phyloP scores from a whole-genome alignment of 2,329 filamentous ascomycete genomes.

The Raffaelea deltoideospora region DNA sequence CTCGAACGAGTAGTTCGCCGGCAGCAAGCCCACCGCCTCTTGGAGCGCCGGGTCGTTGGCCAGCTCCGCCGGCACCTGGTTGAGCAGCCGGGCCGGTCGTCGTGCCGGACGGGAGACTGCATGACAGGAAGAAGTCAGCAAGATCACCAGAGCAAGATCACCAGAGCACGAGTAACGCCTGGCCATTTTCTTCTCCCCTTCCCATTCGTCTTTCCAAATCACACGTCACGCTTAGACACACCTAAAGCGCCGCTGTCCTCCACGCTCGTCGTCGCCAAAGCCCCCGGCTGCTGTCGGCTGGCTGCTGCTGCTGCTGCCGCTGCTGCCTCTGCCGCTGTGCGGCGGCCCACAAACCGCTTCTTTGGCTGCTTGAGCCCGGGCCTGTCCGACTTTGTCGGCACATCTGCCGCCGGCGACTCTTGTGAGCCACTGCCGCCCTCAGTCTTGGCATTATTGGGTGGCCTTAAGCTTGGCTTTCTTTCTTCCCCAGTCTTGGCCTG shows the following conservation, averaged over 20 bases:
- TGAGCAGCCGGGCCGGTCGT: constrained; percentile 64
- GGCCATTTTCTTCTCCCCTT: background rate
- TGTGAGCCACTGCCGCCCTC: background rate
- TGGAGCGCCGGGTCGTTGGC: constrained; percentile 74
- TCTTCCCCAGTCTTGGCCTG: too few relatives aligned
- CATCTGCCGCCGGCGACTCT: background rate
- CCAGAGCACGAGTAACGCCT: background rate
- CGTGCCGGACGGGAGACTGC: constrained; percentile 52
- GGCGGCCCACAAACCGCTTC: constrained; percentile 80
- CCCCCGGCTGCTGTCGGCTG: constrained; percentile 21
- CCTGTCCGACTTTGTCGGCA: background rate
- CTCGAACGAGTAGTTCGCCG: constrained; percentile 96
- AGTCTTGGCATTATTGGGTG: background rate
- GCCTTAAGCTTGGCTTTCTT: too few relatives aligned
- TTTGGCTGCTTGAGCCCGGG: constrained; percentile 54
- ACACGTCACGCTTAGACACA: too few relatives aligned
- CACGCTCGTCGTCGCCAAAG: constrained; percentile 15
- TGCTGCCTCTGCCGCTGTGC: constrained; percentile 51
- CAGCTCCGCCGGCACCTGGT: constrained; percentile 80
- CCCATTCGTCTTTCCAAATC: background rate
- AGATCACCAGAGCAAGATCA: background rate
- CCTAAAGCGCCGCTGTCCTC: constrained; percentile 48
- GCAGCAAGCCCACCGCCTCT: constrained; percentile 72
- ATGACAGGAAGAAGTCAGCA: background rate
- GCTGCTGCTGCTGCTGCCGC: background rate